Base-by-base conservation (phyloP, 1,139 yeast genomes). In the Pneumocystis oryctolagi region DNA sequence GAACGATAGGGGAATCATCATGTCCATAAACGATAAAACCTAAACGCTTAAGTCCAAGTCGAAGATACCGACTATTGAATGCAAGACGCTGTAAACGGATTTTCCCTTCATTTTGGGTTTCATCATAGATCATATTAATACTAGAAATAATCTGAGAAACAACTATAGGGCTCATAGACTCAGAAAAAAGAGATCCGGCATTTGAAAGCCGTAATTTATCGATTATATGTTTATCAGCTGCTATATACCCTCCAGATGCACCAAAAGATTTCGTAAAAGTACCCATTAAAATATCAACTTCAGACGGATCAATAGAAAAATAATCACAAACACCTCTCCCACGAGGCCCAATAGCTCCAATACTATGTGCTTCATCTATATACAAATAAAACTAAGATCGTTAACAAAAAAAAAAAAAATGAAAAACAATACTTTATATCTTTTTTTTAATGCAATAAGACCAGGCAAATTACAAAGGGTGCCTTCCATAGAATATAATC, bases 401-500 rank as follows among this genome's bases (percentile, higher is more conserved):
- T 47, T 12, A 47, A 20, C 14, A 47, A 3, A 47, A 25, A 28
- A 47, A 42, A 47, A 12, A 9, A 25, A 9, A 34, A 14, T 25
- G 3, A 47, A 47, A 47, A 47, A 20, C 1, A 47, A 25, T 47
- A 47, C 55, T 25, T 89, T 89, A 77, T 94, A 92, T 73, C 87
- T 87, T 62, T 88, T 82, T 70, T 87, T 86, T 68, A 92, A 77
- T 69, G 82, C 85, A 57, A 92, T 79, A 62, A 92, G 73, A 66
- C 76, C 80, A 12, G 97, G 97, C 69, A 92, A 79, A 72, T 92
- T 86, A 73, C 89, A 84, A 82, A 89, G 79, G 67, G 95, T 89
- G 69, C 99, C 99, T 76, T 92, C 99, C 99, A 92, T 92, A 25
- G 97, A 88, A 73, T 88, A 92, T 68, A 92, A 79, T 62, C 98